Evolutionary conservation across 78 protist genomes (phyloP).

Genomic region (Dictyostelium citrinum): DNA sequence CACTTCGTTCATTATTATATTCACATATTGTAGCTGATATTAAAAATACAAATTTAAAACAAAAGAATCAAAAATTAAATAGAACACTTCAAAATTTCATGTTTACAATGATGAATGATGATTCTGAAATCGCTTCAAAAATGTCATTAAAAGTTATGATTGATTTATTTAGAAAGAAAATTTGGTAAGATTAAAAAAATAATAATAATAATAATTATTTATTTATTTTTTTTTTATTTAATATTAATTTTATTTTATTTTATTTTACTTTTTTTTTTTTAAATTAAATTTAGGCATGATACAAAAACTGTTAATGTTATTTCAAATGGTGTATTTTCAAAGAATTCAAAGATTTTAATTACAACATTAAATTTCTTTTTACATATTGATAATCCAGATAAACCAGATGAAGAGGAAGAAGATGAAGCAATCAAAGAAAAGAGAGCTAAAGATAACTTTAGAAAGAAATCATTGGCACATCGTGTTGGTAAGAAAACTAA

Average conservation of each 20-base stretch:
- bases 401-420: constrained; percentile 34
- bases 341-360: constrained; percentile 64
- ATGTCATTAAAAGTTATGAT: constrained; percentile 90
- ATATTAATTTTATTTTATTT: background rate
- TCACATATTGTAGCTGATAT: constrained; percentile 89
- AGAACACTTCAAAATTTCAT: constrained; percentile 87
- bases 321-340: constrained; percentile 84
- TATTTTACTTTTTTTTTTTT: background rate
- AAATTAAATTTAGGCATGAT: constrained; percentile 59
- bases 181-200: constrained; percentile 76
- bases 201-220: background rate
- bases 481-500: constrained; percentile 72
- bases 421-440: constrained; percentile 25
- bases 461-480: background rate
- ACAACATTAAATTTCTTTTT: constrained; percentile 88
- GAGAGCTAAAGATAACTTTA: constrained; percentile 13
- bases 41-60: constrained; percentile 69
- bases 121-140: constrained; percentile 63
- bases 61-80: constrained; percentile 82
- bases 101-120: constrained; percentile 86
- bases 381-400: constrained; percentile 77
- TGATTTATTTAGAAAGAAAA: constrained; percentile 83
- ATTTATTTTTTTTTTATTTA: background rate
- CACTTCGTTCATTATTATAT: constrained; percentile 77
- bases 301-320: constrained; percentile 92